Base-by-base conservation (phyloP, 2,329 filamentous ascomycete species). In the Diaporthe caulivora region DNA sequence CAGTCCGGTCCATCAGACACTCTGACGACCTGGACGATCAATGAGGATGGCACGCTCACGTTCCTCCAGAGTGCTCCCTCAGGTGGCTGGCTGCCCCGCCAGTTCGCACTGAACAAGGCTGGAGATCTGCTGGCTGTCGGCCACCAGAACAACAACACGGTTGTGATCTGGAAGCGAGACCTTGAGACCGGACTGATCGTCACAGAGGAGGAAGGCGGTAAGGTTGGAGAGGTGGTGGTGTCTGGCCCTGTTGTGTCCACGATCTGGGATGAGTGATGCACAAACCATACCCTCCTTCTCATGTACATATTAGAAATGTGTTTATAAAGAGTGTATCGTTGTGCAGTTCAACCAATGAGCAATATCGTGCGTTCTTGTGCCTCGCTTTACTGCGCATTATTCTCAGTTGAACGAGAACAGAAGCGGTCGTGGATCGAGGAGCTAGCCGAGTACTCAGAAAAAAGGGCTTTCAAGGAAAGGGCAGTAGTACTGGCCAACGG, bases 101-200 rank as follows among this genome's bases (percentile, higher is more conserved):
- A 93, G 54, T 93, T 94, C 80, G 88, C 87, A 65, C 82, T 94
- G 72, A 95, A 92, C 81, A 86, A 86, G 76, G 88, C 87, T 15
- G 93, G 92, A 1, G 86, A 87, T 70, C 82, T 92, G 72, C 82
- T 94, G 4, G 93, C 91, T 1, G 89, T 94, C 37, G 92, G 87
- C 0, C 85, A 93, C 76, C 92, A 95, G 82, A 82, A 82, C n/a
- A 90, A 90, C 68, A 84, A 86, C 44, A 89, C 87, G 31, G 89
- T 94, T 1, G 89, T 88, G 10, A 82, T 95, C 65, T 87, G 93
- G 64, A 80, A 84, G 78, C 86, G 94, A 6, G 87, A 95, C 81
- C 82, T 86, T 1, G 75, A 80, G 71, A 91, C 88, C 0, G 94
- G 93, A 1, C 78, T 86, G 76, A 82, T 95, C 37, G 83, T 77